Evolutionary conservation across 2,329 filamentous ascomycete genomes (phyloP).

Genomic region (Colletotrichum orbiculare): DNA sequence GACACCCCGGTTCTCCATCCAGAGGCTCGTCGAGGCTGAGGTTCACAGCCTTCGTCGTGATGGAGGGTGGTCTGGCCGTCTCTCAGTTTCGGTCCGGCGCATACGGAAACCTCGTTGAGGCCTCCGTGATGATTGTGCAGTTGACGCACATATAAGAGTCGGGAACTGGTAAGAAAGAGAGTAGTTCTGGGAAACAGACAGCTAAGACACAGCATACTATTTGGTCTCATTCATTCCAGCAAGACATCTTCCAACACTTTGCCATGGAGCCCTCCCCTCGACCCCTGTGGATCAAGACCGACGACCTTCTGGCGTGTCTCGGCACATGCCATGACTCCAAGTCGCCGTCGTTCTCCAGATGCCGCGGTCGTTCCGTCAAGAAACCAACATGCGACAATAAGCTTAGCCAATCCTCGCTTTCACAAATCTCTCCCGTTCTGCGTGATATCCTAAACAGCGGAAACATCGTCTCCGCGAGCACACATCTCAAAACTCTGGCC

Average conservation of each 20-base stretch:
- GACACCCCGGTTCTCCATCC: too few relatives aligned
- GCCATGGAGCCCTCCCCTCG: background rate
- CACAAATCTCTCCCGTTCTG: conserved; percentile 2
- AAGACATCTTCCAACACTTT: background rate
- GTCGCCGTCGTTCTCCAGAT: conserved; percentile 1
- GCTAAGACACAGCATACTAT: too few relatives aligned
- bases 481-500: conserved; percentile 14
- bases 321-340: background rate
- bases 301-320: conserved; percentile 14
- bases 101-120: conserved; percentile 11
- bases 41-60: background rate
- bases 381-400: conserved; percentile 14
- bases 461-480: background rate
- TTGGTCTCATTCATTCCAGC: too few relatives aligned
- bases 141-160: too few relatives aligned
- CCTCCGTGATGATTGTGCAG: conserved; percentile 1
- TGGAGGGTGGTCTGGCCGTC: conserved; percentile 1
- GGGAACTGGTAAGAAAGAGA: too few relatives aligned
- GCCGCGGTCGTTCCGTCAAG: conserved; percentile 10
- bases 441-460: conserved; percentile 4
- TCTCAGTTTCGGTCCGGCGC: too few relatives aligned
- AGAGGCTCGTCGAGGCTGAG: background rate
- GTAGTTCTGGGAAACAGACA: too few relatives aligned
- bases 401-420: conserved; percentile 9
- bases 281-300: conserved; percentile 1